Evolutionary conservation across 345 rosid genomes (phyloP), one percentile per base, ranked within the genome.

Genomic region (Salix koriyanagi): DNA sequence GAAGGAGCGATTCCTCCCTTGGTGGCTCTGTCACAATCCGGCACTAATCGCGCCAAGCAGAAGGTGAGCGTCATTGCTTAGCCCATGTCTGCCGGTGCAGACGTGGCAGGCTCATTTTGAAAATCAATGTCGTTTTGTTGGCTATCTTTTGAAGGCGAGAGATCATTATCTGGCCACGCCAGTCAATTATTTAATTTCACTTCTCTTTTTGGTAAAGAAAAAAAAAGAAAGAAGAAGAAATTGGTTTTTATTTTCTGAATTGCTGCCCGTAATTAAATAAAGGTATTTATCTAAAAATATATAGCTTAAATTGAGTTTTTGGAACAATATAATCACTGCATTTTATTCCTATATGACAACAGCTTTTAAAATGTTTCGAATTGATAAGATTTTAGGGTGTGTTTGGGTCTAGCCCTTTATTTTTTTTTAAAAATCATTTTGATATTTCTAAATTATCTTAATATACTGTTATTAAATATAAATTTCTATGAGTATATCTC

Each of bases 1-100:
- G 99, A 96, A 86, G 99, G 99, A 70, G 97, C 96, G 30, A 91
- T 96, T 34, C 98, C 99, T 62, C 95, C 98, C n/a, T 81, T 96
- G 66, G 94, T 92, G 44, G 91, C 92, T 66, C 79, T 91, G 70
- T 86, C 98, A 11, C 97, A 93, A 81, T 86, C 91, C 79, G 96
- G 94, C 81, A 88, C 98, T 13, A 88, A 81, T 83, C 92, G 99
- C 86, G 92, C 94, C 54, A 96, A 93, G 81, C 92, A 84, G 82
- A 93, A 93, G 92, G 97, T 91, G 41, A 80, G 67, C 18, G 25
- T 4, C 7, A 7, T 50, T 70, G 37, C 0, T 18, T 9, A 3
- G 14, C 4, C 12, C 64, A 11, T n/a, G 64, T 48, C 21, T 6
- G 68, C 15, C 60, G 71, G 14, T 25, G 41, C 73, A 18, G 37